phyloP scores from a whole-genome alignment of 2,329 filamentous ascomycete genomes.

The Monilinia polystroma region DNA sequence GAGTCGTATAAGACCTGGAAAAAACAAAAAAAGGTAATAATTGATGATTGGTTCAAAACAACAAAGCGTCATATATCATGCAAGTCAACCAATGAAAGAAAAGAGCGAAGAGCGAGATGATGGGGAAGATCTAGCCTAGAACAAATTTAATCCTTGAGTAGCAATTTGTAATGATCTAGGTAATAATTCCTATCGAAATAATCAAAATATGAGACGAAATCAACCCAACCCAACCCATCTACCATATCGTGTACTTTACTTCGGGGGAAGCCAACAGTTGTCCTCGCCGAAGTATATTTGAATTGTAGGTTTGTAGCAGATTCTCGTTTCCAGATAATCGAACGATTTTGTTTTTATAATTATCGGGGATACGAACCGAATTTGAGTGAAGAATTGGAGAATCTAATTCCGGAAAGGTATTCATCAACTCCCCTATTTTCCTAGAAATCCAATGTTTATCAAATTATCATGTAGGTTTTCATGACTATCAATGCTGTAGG shows the following conservation, averaged over 20 bases:
- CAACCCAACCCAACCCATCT: no score
- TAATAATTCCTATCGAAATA: background rate
- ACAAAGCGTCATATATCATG: conserved; percentile 15
- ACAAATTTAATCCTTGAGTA: background rate
- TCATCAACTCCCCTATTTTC: background rate
- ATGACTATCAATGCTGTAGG: background rate
- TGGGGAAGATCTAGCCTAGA: background rate
- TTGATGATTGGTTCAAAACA: conserved; percentile 18
- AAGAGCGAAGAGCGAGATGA: conserved; percentile 19
- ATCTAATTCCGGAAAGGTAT: conserved; percentile 5
- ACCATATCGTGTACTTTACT: background rate
- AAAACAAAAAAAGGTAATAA: background rate
- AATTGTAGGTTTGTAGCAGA: background rate
- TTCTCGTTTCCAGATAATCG: background rate
- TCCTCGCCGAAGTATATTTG: conserved; percentile 5
- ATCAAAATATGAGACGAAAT: background rate
- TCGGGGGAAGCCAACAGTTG: conserved; percentile 14
- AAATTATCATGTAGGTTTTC: background rate
- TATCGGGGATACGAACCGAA: background rate
- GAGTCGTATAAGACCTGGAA: conserved; percentile 20
- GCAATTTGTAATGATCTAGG: background rate
- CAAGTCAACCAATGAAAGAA: conserved; percentile 10
- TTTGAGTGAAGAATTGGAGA: conserved; percentile 6
- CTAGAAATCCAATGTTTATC: background rate
- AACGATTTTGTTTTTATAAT: background rate